Evolutionary conservation across 129 eudicot species (phyloP).

Genomic region (Oenanthe sinensis): DNA sequence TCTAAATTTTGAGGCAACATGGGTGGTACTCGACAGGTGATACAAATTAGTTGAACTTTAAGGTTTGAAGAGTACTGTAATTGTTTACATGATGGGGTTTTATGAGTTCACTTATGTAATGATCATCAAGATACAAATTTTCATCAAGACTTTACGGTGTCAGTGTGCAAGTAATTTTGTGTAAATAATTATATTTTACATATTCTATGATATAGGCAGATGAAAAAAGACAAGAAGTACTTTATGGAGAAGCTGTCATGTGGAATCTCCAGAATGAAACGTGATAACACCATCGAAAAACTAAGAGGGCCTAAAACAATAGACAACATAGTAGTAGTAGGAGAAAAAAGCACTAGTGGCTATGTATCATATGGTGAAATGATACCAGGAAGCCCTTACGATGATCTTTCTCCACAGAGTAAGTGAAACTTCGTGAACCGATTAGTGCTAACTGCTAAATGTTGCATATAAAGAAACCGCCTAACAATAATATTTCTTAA

Average conservation of each 20-base stretch:
- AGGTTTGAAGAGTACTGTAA: neutral
- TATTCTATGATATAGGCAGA: slow-evolving; percentile 32
- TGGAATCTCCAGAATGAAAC: slow-evolving; percentile 53
- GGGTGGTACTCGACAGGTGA: slow-evolving; percentile 57
- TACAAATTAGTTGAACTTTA: neutral
- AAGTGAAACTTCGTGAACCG: slow-evolving; percentile 4
- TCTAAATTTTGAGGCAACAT: slow-evolving; percentile 26
- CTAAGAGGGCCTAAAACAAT: slow-evolving; percentile 45
- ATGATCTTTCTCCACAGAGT: slow-evolving; percentile 33
- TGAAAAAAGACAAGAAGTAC: slow-evolving; percentile 70
- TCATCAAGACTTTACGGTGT: no score
- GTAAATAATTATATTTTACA: neutral
- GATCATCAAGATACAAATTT: no score
- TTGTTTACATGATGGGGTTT: no score
- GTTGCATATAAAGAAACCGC: neutral
- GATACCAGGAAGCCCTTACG: slow-evolving; percentile 48
- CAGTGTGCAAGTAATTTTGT: neutral
- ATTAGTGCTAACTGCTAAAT: no score
- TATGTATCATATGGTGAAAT: slow-evolving; percentile 56
- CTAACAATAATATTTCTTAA: neutral
- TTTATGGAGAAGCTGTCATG: slow-evolving; percentile 58
- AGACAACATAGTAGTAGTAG: slow-evolving; percentile 17
- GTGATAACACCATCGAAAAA: slow-evolving; percentile 36
- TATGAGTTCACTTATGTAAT: no score
- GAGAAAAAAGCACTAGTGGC: slow-evolving; percentile 19